Base-by-base conservation (phyloP, 306 rosid species). In the Gleditsia sinensis region DNA sequence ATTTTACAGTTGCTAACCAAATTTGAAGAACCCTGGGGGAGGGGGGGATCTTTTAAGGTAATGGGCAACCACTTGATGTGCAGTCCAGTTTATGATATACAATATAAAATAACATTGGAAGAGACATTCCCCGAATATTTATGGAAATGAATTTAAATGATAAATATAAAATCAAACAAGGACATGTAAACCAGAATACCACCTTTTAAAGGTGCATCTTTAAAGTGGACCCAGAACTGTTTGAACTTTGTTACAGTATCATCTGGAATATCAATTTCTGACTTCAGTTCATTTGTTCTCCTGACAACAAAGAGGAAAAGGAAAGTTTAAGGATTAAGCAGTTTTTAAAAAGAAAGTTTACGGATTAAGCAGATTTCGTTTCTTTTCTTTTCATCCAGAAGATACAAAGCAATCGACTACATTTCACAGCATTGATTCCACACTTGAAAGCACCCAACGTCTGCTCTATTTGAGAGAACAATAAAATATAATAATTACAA, bases 121-220 rank as follows among this genome's bases (percentile, higher is more conserved):
- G 45, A 74, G 67, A 33, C 48, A 62, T 17, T 34, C 74, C 53
- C 63, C 17, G 36, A 49, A 1, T 16, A 48, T 32, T 77, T 37
- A 4, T n/a, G 61, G 27, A 34, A 32, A 71, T 32, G 45, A 76
- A 36, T 60, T 68, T 48, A 80, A 69, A 54, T 11, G 37, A 72
- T 60, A 54, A 61, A 46, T 16, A 60, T 34, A 24, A 56, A 36
- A 48, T 21, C 7, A 75, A 71, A 56, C 25, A 33, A 60, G 21
- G 24, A 71, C 12, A 24, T 54, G 42, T 59, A 69, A 46, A 49
- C 39, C 46, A 74, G 50, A 83, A 80, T 69, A 75, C 56, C 78
- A 94, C 98, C 98, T 89, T 94, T 88, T 82, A 94, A 71, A 25
- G 98, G 97, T 24, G 80, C 70, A 56, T 89, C 94, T 71, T 89